Percentiles rank a stretch among this genome's conserved stretches.
These are phyloP conservation scores for Cercospora sp. DNA, from an alignment of 2,329 filamentous ascomycete species.

Conservation along the genomic window DNA sequence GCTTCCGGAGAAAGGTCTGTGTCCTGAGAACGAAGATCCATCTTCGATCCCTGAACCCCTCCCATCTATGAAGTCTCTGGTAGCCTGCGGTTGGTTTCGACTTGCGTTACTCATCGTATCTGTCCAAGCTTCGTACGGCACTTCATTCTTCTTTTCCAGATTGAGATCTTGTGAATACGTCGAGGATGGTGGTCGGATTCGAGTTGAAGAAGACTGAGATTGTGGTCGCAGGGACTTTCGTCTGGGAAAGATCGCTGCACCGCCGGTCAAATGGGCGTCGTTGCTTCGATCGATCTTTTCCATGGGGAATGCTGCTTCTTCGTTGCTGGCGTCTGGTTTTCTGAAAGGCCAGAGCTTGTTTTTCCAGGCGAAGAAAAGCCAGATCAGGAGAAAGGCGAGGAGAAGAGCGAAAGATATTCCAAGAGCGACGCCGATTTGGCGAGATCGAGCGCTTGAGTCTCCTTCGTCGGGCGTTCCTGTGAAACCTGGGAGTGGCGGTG, in stretches of 20 bases:
- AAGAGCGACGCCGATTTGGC: not conserved
- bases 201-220: not conserved
- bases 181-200: not conserved
- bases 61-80: not conserved
- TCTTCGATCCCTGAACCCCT: not conserved
- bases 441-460: not conserved
- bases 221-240: not conserved
- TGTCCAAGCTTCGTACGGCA: not conserved
- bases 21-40: not conserved
- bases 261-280: not conserved
- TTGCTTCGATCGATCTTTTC: not conserved
- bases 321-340: not conserved
- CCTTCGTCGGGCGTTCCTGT: not conserved
- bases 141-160: not conserved
- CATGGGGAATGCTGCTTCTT: not conserved
- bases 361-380: not conserved
- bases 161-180: constrained; percentile 1
- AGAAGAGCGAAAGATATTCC: not conserved
- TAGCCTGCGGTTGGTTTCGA: not conserved
- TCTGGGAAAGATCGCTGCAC: not conserved
- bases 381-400: not conserved
- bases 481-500: not conserved
- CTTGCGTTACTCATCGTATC: not conserved
- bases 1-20: not conserved
- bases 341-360: not conserved